These are phyloP conservation scores for Chlorella sp. DNA, from an alignment of 139 green algal species.

Conservation along the genomic window DNA sequence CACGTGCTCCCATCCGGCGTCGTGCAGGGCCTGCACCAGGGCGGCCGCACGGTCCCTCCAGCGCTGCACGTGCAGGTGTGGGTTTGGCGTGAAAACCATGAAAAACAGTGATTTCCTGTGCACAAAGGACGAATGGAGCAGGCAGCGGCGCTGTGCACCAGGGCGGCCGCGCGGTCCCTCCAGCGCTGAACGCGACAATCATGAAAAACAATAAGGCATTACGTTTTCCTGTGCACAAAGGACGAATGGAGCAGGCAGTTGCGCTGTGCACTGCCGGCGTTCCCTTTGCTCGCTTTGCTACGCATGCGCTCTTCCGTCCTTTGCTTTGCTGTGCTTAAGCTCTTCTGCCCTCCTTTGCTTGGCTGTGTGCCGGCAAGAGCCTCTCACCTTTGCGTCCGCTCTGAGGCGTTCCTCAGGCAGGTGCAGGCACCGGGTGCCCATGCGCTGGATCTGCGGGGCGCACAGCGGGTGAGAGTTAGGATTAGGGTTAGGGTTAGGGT, in stretches of 20 bases:
- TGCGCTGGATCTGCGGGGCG: conserved; percentile 32
- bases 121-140: not conserved
- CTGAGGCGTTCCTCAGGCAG: conserved; percentile 22
- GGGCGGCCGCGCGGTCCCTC: not conserved
- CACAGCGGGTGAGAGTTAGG: not conserved
- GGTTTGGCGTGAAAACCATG: too few relatives aligned
- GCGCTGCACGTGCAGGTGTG: not conserved
- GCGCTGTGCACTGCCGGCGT: not conserved
- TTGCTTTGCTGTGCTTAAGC: not conserved
- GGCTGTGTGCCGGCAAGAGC: too few relatives aligned
- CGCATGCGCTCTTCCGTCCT: not conserved
- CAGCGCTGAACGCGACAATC: not conserved
- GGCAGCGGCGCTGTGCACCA: not conserved
- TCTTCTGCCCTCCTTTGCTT: not conserved
- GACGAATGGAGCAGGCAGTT: not conserved
- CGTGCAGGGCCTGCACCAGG: too few relatives aligned
- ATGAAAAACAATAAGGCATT: not conserved
- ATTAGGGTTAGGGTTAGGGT: too few relatives aligned
- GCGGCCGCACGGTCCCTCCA: not conserved
- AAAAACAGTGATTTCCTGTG: not conserved
- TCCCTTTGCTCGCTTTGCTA: not conserved
- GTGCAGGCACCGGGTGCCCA: conserved; percentile 37
- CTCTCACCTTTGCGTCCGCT: conserved; percentile 21
- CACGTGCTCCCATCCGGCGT: too few relatives aligned
- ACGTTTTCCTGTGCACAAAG: not conserved